phyloP scores from a whole-genome alignment of 345 rosid species.

The Hibiscus trionum region DNA sequence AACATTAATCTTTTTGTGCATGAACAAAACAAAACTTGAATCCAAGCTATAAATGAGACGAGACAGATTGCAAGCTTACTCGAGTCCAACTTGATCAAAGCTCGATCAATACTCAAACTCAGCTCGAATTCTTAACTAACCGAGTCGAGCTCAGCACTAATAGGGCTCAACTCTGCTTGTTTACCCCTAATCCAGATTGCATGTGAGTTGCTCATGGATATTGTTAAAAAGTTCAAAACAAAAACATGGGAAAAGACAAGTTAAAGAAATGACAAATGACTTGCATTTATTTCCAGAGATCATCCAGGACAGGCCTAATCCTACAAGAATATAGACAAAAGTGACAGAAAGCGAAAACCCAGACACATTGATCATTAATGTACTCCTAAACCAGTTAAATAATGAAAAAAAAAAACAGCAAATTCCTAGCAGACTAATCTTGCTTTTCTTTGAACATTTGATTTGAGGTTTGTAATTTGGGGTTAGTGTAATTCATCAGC shows the following conservation, averaged over 20 bases:
- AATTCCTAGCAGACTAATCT: constrained; percentile 11
- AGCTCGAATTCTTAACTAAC: too few species aligned
- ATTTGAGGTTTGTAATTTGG: constrained; percentile 17
- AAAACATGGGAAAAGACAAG: constrained; percentile 4
- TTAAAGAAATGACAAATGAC: constrained; percentile 1
- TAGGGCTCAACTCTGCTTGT: too few species aligned
- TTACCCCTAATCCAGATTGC: too few species aligned
- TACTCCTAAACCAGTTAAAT: constrained; percentile 16
- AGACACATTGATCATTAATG: constrained; percentile 13
- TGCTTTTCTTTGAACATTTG: not conserved
- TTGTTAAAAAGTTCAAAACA: not conserved
- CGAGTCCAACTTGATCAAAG: too few species aligned
- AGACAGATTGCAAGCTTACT: too few species aligned
- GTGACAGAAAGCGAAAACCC: constrained; percentile 11
- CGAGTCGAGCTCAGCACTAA: too few species aligned
- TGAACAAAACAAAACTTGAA: too few species aligned
- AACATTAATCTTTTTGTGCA: too few species aligned
- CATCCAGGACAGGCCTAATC: constrained; percentile 15
- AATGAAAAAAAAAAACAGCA: not conserved
- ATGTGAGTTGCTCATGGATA: too few species aligned
- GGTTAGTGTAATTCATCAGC: constrained; percentile 27
- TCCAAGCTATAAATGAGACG: too few species aligned
- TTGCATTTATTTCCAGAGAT: constrained; percentile 26
- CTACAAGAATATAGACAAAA: constrained; percentile 23
- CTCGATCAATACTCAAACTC: too few species aligned